phyloP scores from a whole-genome alignment of 2,329 filamentous ascomycete species.

The Teratosphaeria gauchensis region DNA sequence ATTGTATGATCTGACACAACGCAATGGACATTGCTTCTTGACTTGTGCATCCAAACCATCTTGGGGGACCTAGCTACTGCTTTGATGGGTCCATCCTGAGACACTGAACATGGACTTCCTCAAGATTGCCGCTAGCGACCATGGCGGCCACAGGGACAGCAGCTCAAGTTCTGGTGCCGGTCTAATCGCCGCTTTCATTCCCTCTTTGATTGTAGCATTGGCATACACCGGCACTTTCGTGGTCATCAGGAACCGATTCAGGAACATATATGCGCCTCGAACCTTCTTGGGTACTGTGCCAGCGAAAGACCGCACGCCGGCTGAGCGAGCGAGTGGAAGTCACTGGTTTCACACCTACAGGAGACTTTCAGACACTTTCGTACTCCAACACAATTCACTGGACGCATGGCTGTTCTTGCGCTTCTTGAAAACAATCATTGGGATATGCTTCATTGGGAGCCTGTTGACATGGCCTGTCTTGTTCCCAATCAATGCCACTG shows the following conservation, averaged over 20 bases:
- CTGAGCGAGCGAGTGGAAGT: constrained; percentile 12
- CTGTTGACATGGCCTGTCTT: constrained; percentile 38
- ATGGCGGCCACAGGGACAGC: constrained; percentile 16
- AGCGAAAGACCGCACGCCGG: constrained; percentile 23
- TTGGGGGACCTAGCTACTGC: not conserved
- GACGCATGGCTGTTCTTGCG: constrained; percentile 41
- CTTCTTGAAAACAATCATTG: constrained; percentile 36
- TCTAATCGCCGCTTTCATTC: constrained; percentile 24
- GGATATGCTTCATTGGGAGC: constrained; percentile 33
- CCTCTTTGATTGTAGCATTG: constrained; percentile 20
- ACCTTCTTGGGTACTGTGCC: constrained; percentile 25
- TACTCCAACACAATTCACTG: constrained; percentile 40
- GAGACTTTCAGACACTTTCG: constrained; percentile 34
- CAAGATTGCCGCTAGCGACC: not conserved
- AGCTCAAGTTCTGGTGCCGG: constrained; percentile 21
- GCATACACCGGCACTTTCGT: constrained; percentile 22
- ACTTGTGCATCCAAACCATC: not conserved
- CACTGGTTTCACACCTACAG: constrained; percentile 42
- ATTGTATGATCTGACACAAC: not conserved
- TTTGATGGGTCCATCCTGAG: not conserved
- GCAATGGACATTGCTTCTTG: not conserved
- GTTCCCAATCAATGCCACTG: constrained; percentile 38
- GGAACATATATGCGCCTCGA: constrained; percentile 24
- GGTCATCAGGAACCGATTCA: constrained; percentile 20
- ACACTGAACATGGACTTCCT: not conserved